A percentile compares a stretch with the other conserved stretches of the same genome.
Conservation (phyloP, 257 asterid genomes). For the Misopates orontium region DNA sequence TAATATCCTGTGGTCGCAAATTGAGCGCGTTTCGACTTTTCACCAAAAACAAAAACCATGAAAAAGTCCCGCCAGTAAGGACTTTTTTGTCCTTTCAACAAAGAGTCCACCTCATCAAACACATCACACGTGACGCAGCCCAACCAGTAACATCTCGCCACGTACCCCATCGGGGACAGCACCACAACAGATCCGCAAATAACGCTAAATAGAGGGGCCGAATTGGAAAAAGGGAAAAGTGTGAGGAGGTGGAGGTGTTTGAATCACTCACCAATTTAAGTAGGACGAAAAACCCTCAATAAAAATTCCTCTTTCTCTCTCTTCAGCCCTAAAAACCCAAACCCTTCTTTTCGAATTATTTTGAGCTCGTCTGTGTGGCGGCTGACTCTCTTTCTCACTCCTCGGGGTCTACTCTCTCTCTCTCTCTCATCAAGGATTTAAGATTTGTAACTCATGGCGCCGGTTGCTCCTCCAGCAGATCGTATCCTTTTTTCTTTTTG, state of each 20-base stretch:
- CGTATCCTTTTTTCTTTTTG: conserved; percentile 48
- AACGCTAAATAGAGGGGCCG: conserved; percentile 29
- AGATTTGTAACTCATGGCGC: conserved; percentile 43
- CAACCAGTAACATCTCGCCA: conserved; percentile 19
- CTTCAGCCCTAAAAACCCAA: conserved; percentile 41
- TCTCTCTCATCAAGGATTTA: background rate
- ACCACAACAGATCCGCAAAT: conserved; percentile 28
- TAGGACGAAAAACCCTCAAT: conserved; percentile 37
- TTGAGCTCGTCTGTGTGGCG: conserved; percentile 45
- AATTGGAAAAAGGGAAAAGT: background rate
- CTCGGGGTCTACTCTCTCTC: conserved; percentile 15
- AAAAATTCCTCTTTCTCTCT: conserved; percentile 30
- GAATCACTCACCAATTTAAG: conserved; percentile 41
- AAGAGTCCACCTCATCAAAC: no score
- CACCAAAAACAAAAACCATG: no score
- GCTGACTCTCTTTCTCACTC: conserved; percentile 37
- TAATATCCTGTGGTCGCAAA: no score
- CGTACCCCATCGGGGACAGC: conserved; percentile 20
- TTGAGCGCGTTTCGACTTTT: no score
- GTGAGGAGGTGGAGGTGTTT: conserved; percentile 32
- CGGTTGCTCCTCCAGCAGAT: conserved; percentile 60
- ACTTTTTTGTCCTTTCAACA: background rate
- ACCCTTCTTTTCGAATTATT: conserved; percentile 33
- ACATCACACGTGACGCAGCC: conserved; percentile 23
- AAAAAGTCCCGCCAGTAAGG: no score